Conservation (phyloP, 345 rosid genomes). For the Hypericum perforatum region DNA sequence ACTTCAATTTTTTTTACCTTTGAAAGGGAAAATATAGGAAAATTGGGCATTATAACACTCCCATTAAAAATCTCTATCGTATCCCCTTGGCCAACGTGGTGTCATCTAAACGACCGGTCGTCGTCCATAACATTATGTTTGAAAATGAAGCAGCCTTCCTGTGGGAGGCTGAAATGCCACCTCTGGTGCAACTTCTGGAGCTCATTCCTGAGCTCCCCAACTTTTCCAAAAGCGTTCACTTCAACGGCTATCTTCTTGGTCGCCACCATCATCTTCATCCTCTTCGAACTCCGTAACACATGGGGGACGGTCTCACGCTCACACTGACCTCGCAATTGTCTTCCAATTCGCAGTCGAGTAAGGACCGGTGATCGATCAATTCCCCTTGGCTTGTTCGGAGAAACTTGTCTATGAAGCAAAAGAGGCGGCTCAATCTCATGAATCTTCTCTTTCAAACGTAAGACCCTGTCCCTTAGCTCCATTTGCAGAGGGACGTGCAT, state of each 20-base stretch:
- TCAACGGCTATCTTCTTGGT: constrained; percentile 54
- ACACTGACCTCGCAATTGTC: constrained; percentile 30
- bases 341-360: constrained; percentile 13
- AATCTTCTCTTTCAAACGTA: constrained; percentile 33
- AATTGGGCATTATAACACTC: constrained; percentile 4
- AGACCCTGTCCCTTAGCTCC: constrained; percentile 25
- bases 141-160: constrained; percentile 64
- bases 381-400: constrained; percentile 23
- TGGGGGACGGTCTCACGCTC: constrained; percentile 21
- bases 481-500: constrained; percentile 10
- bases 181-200: constrained; percentile 51
- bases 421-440: constrained; percentile 28
- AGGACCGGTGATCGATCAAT: too few relatives aligned
- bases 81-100: constrained; percentile 52
- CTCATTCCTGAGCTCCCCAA: constrained; percentile 57
- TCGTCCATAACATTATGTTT: constrained; percentile 77
- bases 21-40: too few relatives aligned
- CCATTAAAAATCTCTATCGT: constrained; percentile 50
- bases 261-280: constrained; percentile 52
- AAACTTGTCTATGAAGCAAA: constrained; percentile 18
- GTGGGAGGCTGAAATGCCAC: constrained; percentile 43
- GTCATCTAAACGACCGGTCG: constrained; percentile 69
- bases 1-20: too few relatives aligned
- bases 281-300: constrained; percentile 22
- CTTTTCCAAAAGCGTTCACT: constrained; percentile 48